Evolutionary conservation across 73 alveolate species (phyloP).

Genomic region (Paramecium caudatum): DNA sequence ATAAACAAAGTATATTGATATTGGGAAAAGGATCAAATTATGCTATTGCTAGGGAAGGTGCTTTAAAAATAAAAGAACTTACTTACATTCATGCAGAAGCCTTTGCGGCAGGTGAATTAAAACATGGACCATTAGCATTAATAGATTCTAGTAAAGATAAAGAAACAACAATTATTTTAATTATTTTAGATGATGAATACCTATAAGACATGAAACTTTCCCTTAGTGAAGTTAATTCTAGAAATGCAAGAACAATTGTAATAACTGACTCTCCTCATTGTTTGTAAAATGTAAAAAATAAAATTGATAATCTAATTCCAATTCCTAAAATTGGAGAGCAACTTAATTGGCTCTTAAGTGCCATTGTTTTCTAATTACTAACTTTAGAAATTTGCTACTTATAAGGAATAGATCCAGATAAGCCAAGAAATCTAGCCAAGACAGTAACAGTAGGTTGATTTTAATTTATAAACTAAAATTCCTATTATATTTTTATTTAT

Average conservation of each 20-base stretch:
- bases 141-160: constrained; percentile 76
- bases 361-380: constrained; percentile 90
- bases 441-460: constrained; percentile 86
- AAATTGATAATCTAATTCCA: constrained; percentile 68
- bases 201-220: constrained; percentile 75
- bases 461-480: constrained; percentile 2
- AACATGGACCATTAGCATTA: constrained; percentile 91
- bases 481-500: too few species aligned
- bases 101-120: constrained; percentile 95
- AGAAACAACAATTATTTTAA: constrained; percentile 82
- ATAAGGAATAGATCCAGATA: constrained; percentile 91
- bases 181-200: constrained; percentile 82
- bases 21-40: constrained; percentile 94
- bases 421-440: constrained; percentile 94
- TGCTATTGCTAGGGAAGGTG: constrained; percentile 97
- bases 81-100: constrained; percentile 98
- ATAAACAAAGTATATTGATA: constrained; percentile 80
- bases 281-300: background rate
- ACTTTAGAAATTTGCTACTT: constrained; percentile 88
- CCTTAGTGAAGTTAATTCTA: constrained; percentile 79
- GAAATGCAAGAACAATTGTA: constrained; percentile 76
- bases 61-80: constrained; percentile 94
- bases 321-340: constrained; percentile 83
- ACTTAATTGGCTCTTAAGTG: constrained; percentile 90
- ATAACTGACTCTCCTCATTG: constrained; percentile 51